Conservation (phyloP, 192 early-diverging fungal genomes). For the Pilaira anomala region DNA sequence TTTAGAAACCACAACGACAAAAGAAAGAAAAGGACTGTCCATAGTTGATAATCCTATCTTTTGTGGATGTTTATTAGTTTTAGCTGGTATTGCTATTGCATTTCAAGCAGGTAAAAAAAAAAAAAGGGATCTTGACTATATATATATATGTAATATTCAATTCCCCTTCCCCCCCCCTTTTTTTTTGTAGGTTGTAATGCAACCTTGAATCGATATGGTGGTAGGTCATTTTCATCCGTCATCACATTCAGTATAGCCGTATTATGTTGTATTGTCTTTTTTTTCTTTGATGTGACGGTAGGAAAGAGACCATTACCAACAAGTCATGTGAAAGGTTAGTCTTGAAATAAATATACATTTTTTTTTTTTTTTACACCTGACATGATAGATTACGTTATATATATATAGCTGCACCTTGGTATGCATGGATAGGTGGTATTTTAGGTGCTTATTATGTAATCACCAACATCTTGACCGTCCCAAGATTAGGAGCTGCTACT, state of each 20-base stretch:
- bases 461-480: slow-evolving; percentile 47
- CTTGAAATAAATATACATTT: background rate
- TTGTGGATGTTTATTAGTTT: slow-evolving; percentile 8
- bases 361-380: background rate
- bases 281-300: slow-evolving; percentile 19
- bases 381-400: background rate
- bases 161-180: too few species aligned
- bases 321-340: slow-evolving; percentile 12
- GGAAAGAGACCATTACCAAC: slow-evolving; percentile 20
- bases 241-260: slow-evolving; percentile 17
- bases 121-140: background rate
- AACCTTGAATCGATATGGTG: slow-evolving; percentile 24
- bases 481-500: slow-evolving; percentile 50
- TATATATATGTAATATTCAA: too few species aligned
- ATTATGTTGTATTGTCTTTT: slow-evolving; percentile 22
- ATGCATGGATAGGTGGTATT: slow-evolving; percentile 42
- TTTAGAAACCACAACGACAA: background rate
- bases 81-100: slow-evolving; percentile 24
- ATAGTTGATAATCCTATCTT: slow-evolving; percentile 7
- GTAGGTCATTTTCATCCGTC: slow-evolving; percentile 28
- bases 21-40: background rate
- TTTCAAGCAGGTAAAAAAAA: slow-evolving; percentile 31
- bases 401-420: slow-evolving; percentile 48
- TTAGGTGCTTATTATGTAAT: slow-evolving; percentile 53
- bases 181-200: slow-evolving; percentile 24